phyloP scores from a whole-genome alignment of 305 asterid genomes.

The Solanum hybrid region DNA sequence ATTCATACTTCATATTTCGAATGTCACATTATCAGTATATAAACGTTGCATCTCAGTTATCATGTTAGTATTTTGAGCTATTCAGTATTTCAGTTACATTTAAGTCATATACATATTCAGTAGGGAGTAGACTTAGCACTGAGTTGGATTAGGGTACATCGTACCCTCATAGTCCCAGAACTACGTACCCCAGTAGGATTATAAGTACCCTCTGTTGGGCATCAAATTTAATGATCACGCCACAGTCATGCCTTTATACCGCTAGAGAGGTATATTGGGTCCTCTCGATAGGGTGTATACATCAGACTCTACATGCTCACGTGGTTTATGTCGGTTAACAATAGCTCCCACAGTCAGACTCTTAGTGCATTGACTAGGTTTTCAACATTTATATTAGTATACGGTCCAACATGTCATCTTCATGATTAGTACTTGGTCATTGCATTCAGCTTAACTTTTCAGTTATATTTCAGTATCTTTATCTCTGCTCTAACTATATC shows the following conservation, averaged over 20 bases:
- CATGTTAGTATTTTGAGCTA: background rate
- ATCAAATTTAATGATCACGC: background rate
- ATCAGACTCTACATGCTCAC: background rate
- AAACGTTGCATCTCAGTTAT: background rate
- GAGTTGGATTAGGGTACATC: background rate
- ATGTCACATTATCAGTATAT: background rate
- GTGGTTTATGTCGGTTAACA: background rate
- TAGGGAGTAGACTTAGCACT: background rate
- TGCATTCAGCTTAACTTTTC: background rate
- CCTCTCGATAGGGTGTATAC: background rate
- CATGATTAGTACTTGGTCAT: background rate
- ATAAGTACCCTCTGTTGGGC: background rate
- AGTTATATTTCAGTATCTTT: too few relatives aligned
- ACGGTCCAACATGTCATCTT: background rate
- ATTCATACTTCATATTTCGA: too few relatives aligned
- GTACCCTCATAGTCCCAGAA: background rate
- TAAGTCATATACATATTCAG: background rate
- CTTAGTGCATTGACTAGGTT: background rate
- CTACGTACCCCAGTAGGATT: background rate
- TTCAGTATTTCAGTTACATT: too few relatives aligned
- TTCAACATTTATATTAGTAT: too few relatives aligned
- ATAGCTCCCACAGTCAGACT: background rate
- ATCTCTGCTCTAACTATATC: background rate
- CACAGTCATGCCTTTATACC: background rate
- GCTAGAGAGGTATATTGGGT: background rate